Conservation (phyloP, 75 land plant species). For the Selaginella moellendorffii region DNA sequence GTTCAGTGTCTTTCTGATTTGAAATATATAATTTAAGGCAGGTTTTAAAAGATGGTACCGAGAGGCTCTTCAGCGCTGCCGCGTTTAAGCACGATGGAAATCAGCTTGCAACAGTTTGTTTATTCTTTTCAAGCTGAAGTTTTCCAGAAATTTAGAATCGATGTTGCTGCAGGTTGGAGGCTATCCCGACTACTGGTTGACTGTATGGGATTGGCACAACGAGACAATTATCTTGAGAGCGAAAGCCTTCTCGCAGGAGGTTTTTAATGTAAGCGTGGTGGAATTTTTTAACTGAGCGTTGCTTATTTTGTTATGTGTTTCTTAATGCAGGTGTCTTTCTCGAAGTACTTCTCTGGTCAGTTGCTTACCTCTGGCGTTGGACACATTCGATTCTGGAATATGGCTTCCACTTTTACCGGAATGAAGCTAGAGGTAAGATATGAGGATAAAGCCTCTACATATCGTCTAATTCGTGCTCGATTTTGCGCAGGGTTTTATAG, state of each 20-base stretch:
- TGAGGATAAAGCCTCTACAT: too few species aligned
- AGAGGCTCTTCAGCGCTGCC: conserved; percentile 22
- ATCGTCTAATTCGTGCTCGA: too few species aligned
- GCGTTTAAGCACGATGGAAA: conserved; percentile 23
- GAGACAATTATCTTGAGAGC: conserved; percentile 23
- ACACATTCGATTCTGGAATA: conserved; percentile 36
- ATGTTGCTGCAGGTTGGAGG: conserved; percentile 22
- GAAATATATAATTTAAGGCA: conserved; percentile 5
- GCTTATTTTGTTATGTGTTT: background rate
- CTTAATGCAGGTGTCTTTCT: conserved; percentile 23
- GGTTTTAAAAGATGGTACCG: conserved; percentile 26
- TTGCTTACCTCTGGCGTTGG: conserved; percentile 31
- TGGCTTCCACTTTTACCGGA: conserved; percentile 35
- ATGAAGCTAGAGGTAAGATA: conserved; percentile 31
- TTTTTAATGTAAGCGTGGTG: conserved; percentile 20
- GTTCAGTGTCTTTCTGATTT: background rate
- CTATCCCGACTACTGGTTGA: conserved; percentile 30
- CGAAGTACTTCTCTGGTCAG: conserved; percentile 23
- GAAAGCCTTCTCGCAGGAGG: conserved; percentile 34
- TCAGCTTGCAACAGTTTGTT: conserved; percentile 23
- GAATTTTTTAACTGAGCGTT: background rate
- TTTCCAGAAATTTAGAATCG: background rate
- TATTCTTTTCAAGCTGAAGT: background rate
- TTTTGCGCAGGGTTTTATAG: conserved; percentile 24
- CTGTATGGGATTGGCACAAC: conserved; percentile 32